Evolutionary conservation across 345 rosid genomes (phyloP).

Genomic region (Cardiospermum halicacabum): DNA sequence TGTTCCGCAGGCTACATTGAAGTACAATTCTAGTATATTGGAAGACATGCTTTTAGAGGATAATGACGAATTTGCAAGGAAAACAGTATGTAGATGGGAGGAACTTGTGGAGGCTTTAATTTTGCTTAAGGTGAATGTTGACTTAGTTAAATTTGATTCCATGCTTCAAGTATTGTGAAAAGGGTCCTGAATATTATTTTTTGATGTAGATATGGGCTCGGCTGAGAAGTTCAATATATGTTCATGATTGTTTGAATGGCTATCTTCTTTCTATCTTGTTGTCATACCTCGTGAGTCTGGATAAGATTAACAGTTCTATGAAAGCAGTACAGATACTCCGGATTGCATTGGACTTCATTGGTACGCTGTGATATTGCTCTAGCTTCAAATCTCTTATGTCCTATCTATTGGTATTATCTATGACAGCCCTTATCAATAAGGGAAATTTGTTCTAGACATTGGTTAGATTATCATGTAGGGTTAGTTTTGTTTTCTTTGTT

Average conservation of each 20-base stretch:
- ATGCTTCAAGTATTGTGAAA: neutral
- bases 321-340: constrained; percentile 74
- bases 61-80: constrained; percentile 49
- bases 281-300: constrained; percentile 57
- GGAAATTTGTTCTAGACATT: neutral
- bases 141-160: constrained; percentile 4
- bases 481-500: neutral
- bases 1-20: constrained; percentile 54
- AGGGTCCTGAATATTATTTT: neutral
- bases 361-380: constrained; percentile 32
- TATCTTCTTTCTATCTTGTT: constrained; percentile 63
- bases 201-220: constrained; percentile 76
- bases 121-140: constrained; percentile 57
- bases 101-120: constrained; percentile 67
- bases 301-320: constrained; percentile 57
- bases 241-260: constrained; percentile 82
- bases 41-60: constrained; percentile 79
- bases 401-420: neutral
- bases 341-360: constrained; percentile 61
- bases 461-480: too few species aligned
- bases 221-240: constrained; percentile 71
- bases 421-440: neutral
- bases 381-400: neutral
- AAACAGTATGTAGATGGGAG: constrained; percentile 53
- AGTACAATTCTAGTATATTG: constrained; percentile 73